Conservation (phyloP, 2,329 filamentous ascomycete species). For the Lachnellula suecica region DNA sequence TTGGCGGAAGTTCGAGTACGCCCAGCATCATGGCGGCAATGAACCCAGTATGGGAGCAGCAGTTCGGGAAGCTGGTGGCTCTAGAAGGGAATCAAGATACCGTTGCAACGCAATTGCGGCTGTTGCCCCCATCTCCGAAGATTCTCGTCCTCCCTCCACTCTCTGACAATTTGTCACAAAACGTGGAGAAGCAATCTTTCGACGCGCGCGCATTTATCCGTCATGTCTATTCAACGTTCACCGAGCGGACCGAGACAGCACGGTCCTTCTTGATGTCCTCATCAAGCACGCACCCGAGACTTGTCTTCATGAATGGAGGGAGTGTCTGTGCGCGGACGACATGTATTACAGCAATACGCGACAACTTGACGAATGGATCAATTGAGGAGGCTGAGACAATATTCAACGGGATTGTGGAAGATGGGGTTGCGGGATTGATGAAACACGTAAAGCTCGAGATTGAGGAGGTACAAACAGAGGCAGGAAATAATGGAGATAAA, state of each 20-base stretch:
- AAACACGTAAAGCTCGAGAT: constrained; percentile 12
- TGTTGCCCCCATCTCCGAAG: constrained; percentile 58
- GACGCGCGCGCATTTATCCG: constrained; percentile 43
- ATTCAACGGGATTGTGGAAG: constrained; percentile 50
- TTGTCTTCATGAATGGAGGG: constrained; percentile 62
- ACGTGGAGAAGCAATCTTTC: constrained; percentile 35
- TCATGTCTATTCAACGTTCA: constrained; percentile 49
- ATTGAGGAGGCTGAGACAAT: constrained; percentile 48
- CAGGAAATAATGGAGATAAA: constrained; percentile 20
- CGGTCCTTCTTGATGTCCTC: constrained; percentile 49
- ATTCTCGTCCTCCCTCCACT: constrained; percentile 53
- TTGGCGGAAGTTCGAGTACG: not conserved
- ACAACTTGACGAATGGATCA: constrained; percentile 51
- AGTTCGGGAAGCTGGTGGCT: constrained; percentile 52
- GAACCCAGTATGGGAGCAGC: not conserved
- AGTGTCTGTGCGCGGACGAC: constrained; percentile 52
- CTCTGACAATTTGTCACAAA: constrained; percentile 20
- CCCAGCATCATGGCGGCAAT: constrained; percentile 5
- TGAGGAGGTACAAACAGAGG: not conserved
- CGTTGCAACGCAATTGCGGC: constrained; percentile 57
- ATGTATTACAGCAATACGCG: constrained; percentile 55
- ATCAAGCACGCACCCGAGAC: constrained; percentile 45
- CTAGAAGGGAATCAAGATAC: constrained; percentile 57
- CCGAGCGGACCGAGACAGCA: constrained; percentile 47
- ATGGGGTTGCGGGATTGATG: constrained; percentile 44